Base-by-base conservation (phyloP, 1,284 basidiomycete genomes). In the Marasmius fiardii region DNA sequence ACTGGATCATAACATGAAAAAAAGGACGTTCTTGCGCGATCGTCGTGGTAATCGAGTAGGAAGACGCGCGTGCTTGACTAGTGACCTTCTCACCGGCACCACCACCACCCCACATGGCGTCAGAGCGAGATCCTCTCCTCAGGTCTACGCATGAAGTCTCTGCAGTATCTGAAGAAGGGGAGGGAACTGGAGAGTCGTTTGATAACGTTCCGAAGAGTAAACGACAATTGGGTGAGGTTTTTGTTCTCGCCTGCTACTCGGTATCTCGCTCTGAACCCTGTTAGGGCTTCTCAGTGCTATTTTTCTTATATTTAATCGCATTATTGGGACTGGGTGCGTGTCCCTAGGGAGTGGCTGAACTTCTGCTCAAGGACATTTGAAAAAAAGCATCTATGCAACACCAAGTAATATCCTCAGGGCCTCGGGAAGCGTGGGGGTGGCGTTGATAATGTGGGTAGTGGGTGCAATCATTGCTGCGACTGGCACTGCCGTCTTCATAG, bases 251-350 rank as follows among this genome's bases (percentile, higher is more conserved):
- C 18, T 28, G 20, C 50, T 31, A 16, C 18, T 41, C 34, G 12
- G 41, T 11, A n/a, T 26, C 35, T 20, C 21, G 4, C 33, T 63
- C 55, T 54, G 8, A 45, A 39, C 45, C 43, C 31, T 10, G 6
- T 11, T 24, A 78, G 84, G 85, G 2, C 60, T 84, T 2, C 66
- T 78, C 34, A 88, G 84, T 55, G 83, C 86, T 1, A 68, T 83
- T 7, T 85, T 86, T 60, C 75, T 92, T 23, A 85, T 91, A 37
- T 88, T 89, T 68, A 92, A 92, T 63, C 80, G 88, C 18, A 77
- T 90, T 20, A 85, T 91, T 35, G 88, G 89, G n/a, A 85, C 87
- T 16, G 88, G 88, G 85, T 86, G 61, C 33, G 72, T 44, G 26
- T 65, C 33, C 14, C 54, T 37, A 16, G 16, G 16, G 14, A 11